Evolutionary conservation across 73 alveolate genomes (phyloP), one percentile per base, ranked within the genome.

Genomic region (Paramecium sexaurelia): DNA sequence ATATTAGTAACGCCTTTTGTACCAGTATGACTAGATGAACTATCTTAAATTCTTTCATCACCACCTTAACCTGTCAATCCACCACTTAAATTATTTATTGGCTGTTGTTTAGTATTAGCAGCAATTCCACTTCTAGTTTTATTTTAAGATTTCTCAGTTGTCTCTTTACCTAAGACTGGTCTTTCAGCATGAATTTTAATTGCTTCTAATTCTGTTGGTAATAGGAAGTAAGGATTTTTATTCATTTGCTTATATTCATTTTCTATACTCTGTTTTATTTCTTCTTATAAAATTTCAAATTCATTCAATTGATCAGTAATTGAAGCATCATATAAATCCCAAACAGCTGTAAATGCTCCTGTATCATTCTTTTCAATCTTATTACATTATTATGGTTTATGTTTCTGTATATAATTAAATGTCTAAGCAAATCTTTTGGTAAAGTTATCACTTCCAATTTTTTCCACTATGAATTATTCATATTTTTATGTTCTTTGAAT

Each of bases 281-380:
- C 96, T 39, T 68, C 85, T 92, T 87, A 10, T 15, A 92, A 83
- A 32, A 37, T 33, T 66, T 92, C 96, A 71, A 84, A 92, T 39
- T 68, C 92, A 89, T 91, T 91, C 40, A 67, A 43, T 26, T 73
- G 26, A 20, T 92, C 92, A 20, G 91, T 84, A 11, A 87, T 35
- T 69, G 55, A 66, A 11, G 96, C 93, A 85, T 92, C 96, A 87
- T 92, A 92, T 15, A 92, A 85, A 91, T 85, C 93, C 96, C 96
- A 92, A 19, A 85, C 91, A 9, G 96, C 93, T 17, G 93, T 94
- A 32, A 85, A 91, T 26, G 87, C 92, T 26, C 93, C 96, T 15
- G 75, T 32, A 7, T 92, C 96, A 40, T 88, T 87, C 55, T 69
- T 87, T 43, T 92, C 93, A 3, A 92, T 55, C 26, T 92, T 92